Percentiles rank a stretch among this genome's conserved stretches.
Evolutionary conservation across 2,329 filamentous ascomycete genomes (phyloP).

Genomic region (Parasarocladium wereldwijsianum): DNA sequence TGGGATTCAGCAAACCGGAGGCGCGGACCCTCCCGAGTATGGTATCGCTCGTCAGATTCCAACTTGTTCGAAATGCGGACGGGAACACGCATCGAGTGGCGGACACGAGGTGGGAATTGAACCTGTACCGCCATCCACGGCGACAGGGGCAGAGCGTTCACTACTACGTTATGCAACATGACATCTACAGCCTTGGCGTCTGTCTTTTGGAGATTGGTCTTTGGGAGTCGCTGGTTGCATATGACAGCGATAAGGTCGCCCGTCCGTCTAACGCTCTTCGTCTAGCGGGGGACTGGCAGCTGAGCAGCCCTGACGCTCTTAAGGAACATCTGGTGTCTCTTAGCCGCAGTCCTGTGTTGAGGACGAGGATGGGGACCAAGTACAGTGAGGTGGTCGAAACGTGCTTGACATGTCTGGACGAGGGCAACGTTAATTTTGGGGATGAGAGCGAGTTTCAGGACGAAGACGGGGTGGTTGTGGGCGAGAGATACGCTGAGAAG

Average conservation of each 20-base stretch:
- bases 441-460: slow-evolving; percentile 14
- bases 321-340: slow-evolving; percentile 11
- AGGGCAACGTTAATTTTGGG: slow-evolving; percentile 14
- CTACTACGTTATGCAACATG: slow-evolving; percentile 36
- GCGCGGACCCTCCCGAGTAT: not conserved
- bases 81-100: slow-evolving; percentile 11
- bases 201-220: slow-evolving; percentile 37
- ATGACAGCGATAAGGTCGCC: slow-evolving; percentile 4
- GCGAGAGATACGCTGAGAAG: slow-evolving; percentile 15
- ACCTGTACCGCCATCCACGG: slow-evolving; percentile 34
- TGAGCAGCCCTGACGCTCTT: no score
- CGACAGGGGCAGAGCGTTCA: slow-evolving; percentile 25
- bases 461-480: slow-evolving; percentile 16
- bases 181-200: slow-evolving; percentile 40
- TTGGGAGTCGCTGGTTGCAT: slow-evolving; percentile 21
- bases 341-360: slow-evolving; percentile 13
- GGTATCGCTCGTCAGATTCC: slow-evolving; percentile 8
- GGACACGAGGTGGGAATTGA: slow-evolving; percentile 19
- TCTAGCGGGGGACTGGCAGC: no score
- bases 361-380: slow-evolving; percentile 15
- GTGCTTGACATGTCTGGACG: slow-evolving; percentile 18
- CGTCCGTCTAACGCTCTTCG: no score
- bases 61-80: slow-evolving; percentile 8
- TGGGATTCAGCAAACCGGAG: slow-evolving; percentile 5
- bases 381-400: slow-evolving; percentile 18